Base-by-base conservation (phyloP, 2,329 filamentous ascomycete genomes). In the Acrocalymma vagum region DNA sequence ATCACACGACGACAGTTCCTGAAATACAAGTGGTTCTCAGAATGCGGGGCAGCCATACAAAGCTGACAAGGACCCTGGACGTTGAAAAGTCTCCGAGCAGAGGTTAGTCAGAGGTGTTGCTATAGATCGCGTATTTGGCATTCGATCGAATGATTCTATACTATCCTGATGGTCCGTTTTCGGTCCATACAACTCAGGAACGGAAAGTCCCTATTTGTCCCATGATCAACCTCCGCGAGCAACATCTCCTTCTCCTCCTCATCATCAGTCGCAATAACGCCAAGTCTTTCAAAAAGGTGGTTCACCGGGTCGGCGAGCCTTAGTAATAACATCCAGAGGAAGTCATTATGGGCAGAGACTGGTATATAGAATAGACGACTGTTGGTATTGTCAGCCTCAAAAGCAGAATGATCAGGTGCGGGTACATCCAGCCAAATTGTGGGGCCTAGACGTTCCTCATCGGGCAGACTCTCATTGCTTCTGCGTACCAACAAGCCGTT, bases 111-210 rank as follows among this genome's bases (percentile, higher is more conserved):
- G n/a, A n/a, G n/a, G n/a, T n/a, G n/a, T n/a, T n/a, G n/a, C n/a
- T n/a, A n/a, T n/a, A n/a, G n/a, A n/a, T n/a, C n/a, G n/a, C n/a
- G n/a, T n/a, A n/a, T n/a, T n/a, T n/a, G n/a, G n/a, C n/a, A n/a
- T n/a, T n/a, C n/a, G n/a, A n/a, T n/a, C n/a, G n/a, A n/a, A n/a
- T n/a, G n/a, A n/a, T n/a, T 34, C 29, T 42, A 39, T 25, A 42
- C 35, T 24, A 50, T 42, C 16, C 45, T 42, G 38, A 52, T 42
- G 10, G 40, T 50, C 13, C 48, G 45, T 6, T 33, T 13, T 2
- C 51, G 37, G 14, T 45, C 26, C 21, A 52, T 32, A 18, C 48
- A 51, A n/a, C 36, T 24, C 7, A 53, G 27, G 23, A 45, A 53
- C 6, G 42, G 45, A 9, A 55, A 20, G 9, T 15, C 21, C 16